phyloP scores from a whole-genome alignment of 176 grass and related monocot species.

The Oryza rufipogon region DNA sequence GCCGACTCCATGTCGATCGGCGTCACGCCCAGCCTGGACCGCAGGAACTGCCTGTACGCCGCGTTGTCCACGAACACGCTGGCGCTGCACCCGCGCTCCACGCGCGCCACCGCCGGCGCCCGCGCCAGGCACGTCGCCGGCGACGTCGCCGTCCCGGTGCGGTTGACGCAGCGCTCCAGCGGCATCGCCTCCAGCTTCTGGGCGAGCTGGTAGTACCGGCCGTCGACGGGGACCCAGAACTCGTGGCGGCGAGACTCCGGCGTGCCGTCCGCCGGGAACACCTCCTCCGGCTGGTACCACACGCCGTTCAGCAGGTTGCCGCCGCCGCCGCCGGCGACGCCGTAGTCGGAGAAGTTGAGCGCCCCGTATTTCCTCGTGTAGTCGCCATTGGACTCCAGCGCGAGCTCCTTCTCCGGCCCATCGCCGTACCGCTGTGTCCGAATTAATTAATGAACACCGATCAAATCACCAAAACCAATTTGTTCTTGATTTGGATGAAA shows the following conservation, averaged over 20 bases:
- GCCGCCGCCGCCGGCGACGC: not conserved
- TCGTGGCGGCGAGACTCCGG: conserved; percentile 49
- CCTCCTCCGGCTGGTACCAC: conserved; percentile 67
- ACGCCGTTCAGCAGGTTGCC: conserved; percentile 57
- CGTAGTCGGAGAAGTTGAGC: conserved; percentile 58
- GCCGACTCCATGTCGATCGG: conserved; percentile 67
- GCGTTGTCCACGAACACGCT: conserved; percentile 62
- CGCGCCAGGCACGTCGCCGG: conserved; percentile 34
- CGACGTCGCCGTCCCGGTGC: not conserved
- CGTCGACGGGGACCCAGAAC: conserved; percentile 52
- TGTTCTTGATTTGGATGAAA: no score
- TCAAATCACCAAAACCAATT: not conserved
- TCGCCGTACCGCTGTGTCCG: conserved; percentile 48
- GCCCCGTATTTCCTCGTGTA: conserved; percentile 53
- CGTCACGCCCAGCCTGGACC: conserved; percentile 45
- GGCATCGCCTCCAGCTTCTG: conserved; percentile 29
- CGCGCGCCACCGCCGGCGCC: conserved; percentile 37
- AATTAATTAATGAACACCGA: not conserved
- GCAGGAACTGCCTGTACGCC: conserved; percentile 53
- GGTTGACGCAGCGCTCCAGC: conserved; percentile 40
- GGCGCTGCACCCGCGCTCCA: conserved; percentile 56
- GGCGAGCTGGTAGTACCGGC: conserved; percentile 38
- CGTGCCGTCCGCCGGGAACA: conserved; percentile 48
- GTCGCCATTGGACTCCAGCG: conserved; percentile 55
- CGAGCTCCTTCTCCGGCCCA: conserved; percentile 49